These are phyloP conservation scores for Argentina anserina DNA, from an alignment of 306 rosid species.

Conservation along the genomic window DNA sequence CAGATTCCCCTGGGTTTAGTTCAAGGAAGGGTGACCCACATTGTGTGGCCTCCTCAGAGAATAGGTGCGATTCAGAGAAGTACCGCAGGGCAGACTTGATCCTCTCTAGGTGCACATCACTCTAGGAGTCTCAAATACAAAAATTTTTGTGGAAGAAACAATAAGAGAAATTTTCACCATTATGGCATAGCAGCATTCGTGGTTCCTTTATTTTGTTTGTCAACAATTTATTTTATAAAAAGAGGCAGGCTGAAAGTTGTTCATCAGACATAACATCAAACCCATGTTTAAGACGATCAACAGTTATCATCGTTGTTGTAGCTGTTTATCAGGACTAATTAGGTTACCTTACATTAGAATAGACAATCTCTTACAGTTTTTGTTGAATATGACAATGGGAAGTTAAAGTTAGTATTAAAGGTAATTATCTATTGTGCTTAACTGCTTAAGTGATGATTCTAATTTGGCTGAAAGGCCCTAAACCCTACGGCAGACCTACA, in stretches of 20 bases:
- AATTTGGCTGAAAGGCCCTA: too few relatives aligned
- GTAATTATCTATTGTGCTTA: too few relatives aligned
- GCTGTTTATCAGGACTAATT: too few relatives aligned
- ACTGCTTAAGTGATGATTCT: too few relatives aligned
- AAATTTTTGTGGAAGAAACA: slow-evolving; percentile 3
- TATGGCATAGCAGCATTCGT: background rate
- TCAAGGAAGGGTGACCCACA: slow-evolving; percentile 79
- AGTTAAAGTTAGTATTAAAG: too few relatives aligned
- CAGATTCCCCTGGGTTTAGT: slow-evolving; percentile 84
- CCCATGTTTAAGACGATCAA: background rate
- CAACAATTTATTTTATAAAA: background rate
- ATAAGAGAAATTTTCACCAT: background rate
- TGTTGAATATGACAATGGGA: too few relatives aligned
- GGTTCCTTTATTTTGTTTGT: background rate
- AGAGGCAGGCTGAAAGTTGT: background rate
- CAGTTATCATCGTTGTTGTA: too few relatives aligned
- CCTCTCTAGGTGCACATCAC: slow-evolving; percentile 20
- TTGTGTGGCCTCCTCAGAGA: slow-evolving; percentile 97
- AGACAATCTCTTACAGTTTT: too few relatives aligned
- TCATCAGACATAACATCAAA: background rate
- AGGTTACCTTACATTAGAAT: too few relatives aligned
- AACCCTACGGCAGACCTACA: too few relatives aligned
- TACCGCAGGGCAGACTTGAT: slow-evolving; percentile 35
- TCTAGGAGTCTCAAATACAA: slow-evolving; percentile 2
- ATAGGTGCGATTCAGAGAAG: slow-evolving; percentile 65